phyloP scores from a whole-genome alignment of 2,329 filamentous ascomycete species.

The Xylariaceae sp. region DNA sequence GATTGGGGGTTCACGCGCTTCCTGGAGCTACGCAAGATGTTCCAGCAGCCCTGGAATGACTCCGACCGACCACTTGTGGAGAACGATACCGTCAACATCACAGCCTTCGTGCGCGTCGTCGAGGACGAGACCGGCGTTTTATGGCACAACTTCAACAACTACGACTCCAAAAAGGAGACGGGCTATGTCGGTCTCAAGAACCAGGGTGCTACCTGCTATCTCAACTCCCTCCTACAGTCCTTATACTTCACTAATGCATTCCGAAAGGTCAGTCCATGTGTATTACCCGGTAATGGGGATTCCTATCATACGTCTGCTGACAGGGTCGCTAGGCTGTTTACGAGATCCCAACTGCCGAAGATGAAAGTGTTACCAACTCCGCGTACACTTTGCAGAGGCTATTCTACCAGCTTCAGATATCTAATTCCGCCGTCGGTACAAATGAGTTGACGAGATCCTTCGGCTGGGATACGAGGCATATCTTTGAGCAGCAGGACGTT shows the following conservation, averaged over 20 bases:
- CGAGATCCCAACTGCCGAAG: constrained; percentile 85
- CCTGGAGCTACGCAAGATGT: constrained; percentile 78
- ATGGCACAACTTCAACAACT: constrained; percentile 89
- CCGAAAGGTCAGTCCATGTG: constrained; percentile 65
- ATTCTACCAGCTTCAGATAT: constrained; percentile 92
- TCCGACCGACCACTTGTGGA: constrained; percentile 64
- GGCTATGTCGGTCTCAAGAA: constrained; percentile 96
- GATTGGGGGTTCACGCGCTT: constrained; percentile 99
- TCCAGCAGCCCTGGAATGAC: constrained; percentile 69
- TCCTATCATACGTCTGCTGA: constrained; percentile 6
- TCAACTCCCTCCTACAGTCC: constrained; percentile 78
- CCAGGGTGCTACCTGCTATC: constrained; percentile 86
- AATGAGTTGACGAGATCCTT: constrained; percentile 94
- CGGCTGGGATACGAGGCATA: constrained; percentile 95
- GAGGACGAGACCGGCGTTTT: constrained; percentile 83
- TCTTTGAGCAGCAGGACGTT: constrained; percentile 98
- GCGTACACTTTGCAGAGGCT: constrained; percentile 89
- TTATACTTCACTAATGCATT: constrained; percentile 88
- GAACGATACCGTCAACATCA: constrained; percentile 69
- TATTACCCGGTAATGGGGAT: too few species aligned
- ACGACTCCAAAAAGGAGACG: constrained; percentile 98
- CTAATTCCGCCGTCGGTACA: constrained; percentile 73
- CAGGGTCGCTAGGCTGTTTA: constrained; percentile 66
- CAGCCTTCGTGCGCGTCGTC: constrained; percentile 72
- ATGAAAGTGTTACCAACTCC: constrained; percentile 75